Evolutionary conservation across 495 filamentous ascomycete genomes (phyloP), one percentile per base, ranked within the genome.

Genomic region (Penicillium cosmopolitanum): DNA sequence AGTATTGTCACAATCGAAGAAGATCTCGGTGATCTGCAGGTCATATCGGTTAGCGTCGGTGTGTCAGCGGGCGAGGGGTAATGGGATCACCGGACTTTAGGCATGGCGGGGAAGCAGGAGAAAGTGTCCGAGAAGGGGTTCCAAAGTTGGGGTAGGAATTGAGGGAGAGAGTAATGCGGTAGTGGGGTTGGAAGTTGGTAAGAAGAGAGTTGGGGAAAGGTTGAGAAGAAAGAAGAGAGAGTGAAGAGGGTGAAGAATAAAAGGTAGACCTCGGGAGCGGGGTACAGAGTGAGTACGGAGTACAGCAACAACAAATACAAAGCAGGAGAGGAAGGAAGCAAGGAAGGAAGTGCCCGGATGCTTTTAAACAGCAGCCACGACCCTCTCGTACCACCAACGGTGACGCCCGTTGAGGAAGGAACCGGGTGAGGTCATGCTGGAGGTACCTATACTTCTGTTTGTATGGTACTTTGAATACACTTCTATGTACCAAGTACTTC

Each of bases 1-100:
- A 54, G 93, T 97, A 83, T 97, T 97, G 86, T 97, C 93, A 81
- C 93, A 97, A 80, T 97, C 93, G 78, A 96, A 87, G 75, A 97
- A 90, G 77, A 97, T 79, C 70, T 90, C 82, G 36, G 87, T 90
- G 76, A 88, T 87, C 89, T 92, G 73, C 36, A 61, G 19, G 28
- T 16, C 34, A 58, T 61, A 58, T 61, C 56, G 60, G 66, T 71
- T 55, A 67, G 58, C 23, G n/a, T 57, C 46, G 57, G 53, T 59
- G 38, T 34, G 57, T 66, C 57, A 51, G 25, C 46, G 50, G 31
- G 43, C 34, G 31, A 43, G 38, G 25, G 15, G 12, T 25, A 35
- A 46, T 25, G 12, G 35, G 19, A 51, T 33, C 16, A 40, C 58
- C 68, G 55, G 50, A 82, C 80, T 70, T 83, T 71, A 57, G 77